Base-by-base conservation (phyloP, 1,284 basidiomycete genomes). In the Leccinum subfulvum region DNA sequence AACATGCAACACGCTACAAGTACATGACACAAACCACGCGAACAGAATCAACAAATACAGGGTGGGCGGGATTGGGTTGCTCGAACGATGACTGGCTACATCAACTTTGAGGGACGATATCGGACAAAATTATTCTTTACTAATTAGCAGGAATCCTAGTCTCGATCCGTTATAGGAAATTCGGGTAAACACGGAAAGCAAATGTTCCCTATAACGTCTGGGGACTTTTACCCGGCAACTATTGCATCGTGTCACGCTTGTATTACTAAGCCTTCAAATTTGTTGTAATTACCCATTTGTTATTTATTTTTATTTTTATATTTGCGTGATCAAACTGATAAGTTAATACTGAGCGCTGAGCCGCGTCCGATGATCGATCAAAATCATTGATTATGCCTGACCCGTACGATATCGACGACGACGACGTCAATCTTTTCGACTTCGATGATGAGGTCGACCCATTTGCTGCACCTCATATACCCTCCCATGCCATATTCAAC, bases 391-490 rank as follows among this genome's bases (percentile, higher is more conserved):
- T 8, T 28, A 28, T 28, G 53, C 39, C 56, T 18, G 37, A 56
- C 23, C 1, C 54, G 4, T 47, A 39, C 3, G 21, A 60, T 23
- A 54, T 47, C 16, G 21, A 61, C 7, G 21, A 23, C 4, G n/a
- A 3, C 4, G 16, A 21, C 3, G 14, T 57, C n/a, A 11, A 63
- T 39, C 7, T 62, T 1, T 62, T 63, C 5, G 33, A 62, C 59
- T 62, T 62, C 28, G 56, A 57, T 35, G 23, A 57, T 3, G 33
- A 61, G 14, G 14, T 57, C 4, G 33, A 57, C 14, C 49, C 23
- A 16, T 61, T 62, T 54, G 1, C 59, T 39, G 51, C 39, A 54
- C 56, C 62, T 37, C 47, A 61, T 5, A 61, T 62, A 59, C 37
- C 54, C 49, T 39, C 23, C 14, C 55, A 61, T 10, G 7, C 47